Base-by-base conservation (phyloP, 768 basidiomycete genomes). In the Tricholoma saponaceum region DNA sequence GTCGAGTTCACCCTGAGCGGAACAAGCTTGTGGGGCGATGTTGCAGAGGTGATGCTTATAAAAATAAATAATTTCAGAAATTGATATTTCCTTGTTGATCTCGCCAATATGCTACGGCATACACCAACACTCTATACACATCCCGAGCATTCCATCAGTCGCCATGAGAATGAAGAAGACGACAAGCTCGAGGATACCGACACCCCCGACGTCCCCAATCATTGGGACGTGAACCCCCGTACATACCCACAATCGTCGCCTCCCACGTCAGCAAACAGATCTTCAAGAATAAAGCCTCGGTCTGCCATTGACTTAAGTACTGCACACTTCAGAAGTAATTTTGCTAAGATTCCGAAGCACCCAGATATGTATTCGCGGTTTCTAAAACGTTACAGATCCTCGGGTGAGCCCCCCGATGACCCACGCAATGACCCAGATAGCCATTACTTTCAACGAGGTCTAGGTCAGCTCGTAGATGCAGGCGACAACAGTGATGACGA, bases 401-500 rank as follows among this genome's bases (percentile, higher is more conserved):
- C 75, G 13, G 47, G 47, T 7, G 80, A 80, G 58, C 76, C 80
- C n/a, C 78, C 81, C 50, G 87, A 88, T 58, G 87, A 91, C 69
- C 81, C 84, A 22, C 81, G 86, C 57, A 83, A 85, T 64, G 91
- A 92, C 68, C 87, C 89, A n/a, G 90, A 92, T 68, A 85, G 82
- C 62, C 86, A 92, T 67, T 91, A 90, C 70, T 87, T 86, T 69
- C 85, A 90, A 67, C 79, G 83, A 51, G 89, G 88, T 14, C 72
- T 87, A 5, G 83, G 80, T 0, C 84, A 86, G 39, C 80, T 89
- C 61, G 79, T 82, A 4, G 80, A 85, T 62, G 87, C 85, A 43
- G 85, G 80, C 25, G 87, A 86, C 50, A 87, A 83, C 26, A 90
- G 86, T 62, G 90, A 92, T 57, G 91, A 93, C 59, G 90, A 93